phyloP scores from a whole-genome alignment of 805 yeast species.

The Candida rishiriensis region DNA sequence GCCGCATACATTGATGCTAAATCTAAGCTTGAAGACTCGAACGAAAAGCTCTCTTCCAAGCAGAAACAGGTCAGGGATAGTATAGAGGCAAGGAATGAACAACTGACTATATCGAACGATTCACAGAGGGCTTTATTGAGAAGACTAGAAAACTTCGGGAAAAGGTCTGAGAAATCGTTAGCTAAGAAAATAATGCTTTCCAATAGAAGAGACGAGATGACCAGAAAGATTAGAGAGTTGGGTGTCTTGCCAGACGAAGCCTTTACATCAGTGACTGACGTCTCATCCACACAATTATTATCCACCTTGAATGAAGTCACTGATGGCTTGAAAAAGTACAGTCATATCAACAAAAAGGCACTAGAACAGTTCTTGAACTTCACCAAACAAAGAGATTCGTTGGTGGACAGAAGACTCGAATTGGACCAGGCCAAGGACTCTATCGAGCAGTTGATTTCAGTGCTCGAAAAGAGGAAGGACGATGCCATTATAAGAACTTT shows the following conservation, averaged over 20 bases:
- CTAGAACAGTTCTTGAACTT: conserved; percentile 76
- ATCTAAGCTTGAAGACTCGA: conserved; percentile 25
- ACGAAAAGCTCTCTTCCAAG: conserved; percentile 24
- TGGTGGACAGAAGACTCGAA: conserved; percentile 62
- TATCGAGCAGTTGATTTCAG: conserved; percentile 65
- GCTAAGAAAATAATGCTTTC: conserved; percentile 57
- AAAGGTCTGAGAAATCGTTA: conserved; percentile 58
- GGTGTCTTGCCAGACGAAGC: conserved; percentile 92
- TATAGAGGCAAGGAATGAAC: conserved; percentile 32
- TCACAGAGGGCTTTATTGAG: conserved; percentile 51
- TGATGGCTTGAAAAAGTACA: conserved; percentile 54
- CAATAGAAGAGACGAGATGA: conserved; percentile 65
- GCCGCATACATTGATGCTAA: conserved; percentile 8
- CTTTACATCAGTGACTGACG: conserved; percentile 42
- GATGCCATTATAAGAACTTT: conserved; percentile 79
- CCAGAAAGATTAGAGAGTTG: conserved; percentile 67
- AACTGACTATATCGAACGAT: conserved; percentile 47
- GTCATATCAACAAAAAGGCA: conserved; percentile 86
- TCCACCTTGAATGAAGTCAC: conserved; percentile 49
- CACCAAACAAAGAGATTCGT: conserved; percentile 64
- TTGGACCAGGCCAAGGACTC: conserved; percentile 66
- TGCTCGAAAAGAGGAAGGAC: conserved; percentile 72
- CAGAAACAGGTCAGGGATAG: conserved; percentile 29
- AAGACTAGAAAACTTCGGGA: conserved; percentile 57
- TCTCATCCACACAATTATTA: conserved; percentile 48